phyloP scores from a whole-genome alignment of 441 rosid genomes.

The Populus trichocarpa region DNA sequence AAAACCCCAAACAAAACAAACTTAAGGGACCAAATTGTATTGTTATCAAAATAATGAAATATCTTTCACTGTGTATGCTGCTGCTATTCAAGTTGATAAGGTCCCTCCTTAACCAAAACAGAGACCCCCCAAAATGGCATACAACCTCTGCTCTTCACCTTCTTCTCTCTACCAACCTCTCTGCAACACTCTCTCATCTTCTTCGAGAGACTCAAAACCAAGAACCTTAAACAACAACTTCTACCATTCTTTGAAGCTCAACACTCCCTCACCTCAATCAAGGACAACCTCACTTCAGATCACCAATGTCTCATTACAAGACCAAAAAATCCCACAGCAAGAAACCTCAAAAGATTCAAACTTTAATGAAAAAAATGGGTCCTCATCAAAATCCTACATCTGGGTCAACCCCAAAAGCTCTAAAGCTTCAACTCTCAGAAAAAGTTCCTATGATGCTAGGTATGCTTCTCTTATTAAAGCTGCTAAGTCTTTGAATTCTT shows the following conservation, averaged over 20 bases:
- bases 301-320: slow-evolving; percentile 47
- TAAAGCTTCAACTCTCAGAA: slow-evolving; percentile 57
- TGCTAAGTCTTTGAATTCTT: slow-evolving; percentile 54
- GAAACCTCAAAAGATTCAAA: slow-evolving; percentile 25
- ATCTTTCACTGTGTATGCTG: background rate
- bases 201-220: slow-evolving; percentile 26
- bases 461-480: slow-evolving; percentile 58
- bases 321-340: slow-evolving; percentile 20
- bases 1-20: background rate
- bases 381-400: slow-evolving; percentile 39
- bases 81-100: slow-evolving; percentile 2
- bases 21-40: too few relatives aligned
- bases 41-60: background rate
- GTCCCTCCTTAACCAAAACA: background rate
- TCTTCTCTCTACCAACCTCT: slow-evolving; percentile 45
- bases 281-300: slow-evolving; percentile 30
- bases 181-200: slow-evolving; percentile 30
- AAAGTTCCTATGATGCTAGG: slow-evolving; percentile 64
- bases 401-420: slow-evolving; percentile 92
- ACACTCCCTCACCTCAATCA: slow-evolving; percentile 24
- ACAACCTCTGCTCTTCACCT: slow-evolving; percentile 47
- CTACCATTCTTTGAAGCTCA: slow-evolving; percentile 22
- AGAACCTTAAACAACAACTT: background rate
- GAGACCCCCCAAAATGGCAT: slow-evolving; percentile 41
- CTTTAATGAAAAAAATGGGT: slow-evolving; percentile 12